Base-by-base conservation (phyloP, 2,329 filamentous ascomycete genomes). In the Colletotrichum sidae region DNA sequence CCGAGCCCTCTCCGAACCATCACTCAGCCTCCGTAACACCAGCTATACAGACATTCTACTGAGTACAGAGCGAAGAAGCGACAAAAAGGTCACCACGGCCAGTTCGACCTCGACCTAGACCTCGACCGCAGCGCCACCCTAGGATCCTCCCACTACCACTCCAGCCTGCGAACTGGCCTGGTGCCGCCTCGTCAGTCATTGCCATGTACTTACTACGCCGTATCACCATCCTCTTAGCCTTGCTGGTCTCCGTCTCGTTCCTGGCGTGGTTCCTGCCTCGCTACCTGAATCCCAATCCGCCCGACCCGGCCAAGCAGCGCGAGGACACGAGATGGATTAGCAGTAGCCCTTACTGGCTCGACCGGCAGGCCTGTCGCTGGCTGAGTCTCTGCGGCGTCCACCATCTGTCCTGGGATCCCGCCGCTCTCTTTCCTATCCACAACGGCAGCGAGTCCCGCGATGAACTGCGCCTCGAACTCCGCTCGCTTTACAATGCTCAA, bases 321-420 rank as follows among this genome's bases (percentile, higher is more conserved):
- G 87, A 89, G 69, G 90, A 93, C 74, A 79, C 80, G 63, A 80
- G 78, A 69, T 95, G 92, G 92, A 87, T 94, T 52, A 82, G 86
- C 50, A 90, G 86, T 15, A 92, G 91, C 12, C 88, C 88, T 42
- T 90, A 89, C 72, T 94, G 90, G 86, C 76, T 90, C 65, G 92
- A 94, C 76, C 85, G 91, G 38, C 93, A 93, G 73, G 82, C 88
- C 8, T 97, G 94, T 75, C 87, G 88, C 50, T 96, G 91, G 90
- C 79, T 97, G 46, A 86, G 91, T 39, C 76, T 96, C 35, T 97
- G 94, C 74, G 93, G 93, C 33, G 76, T 92, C n/a, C 83, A 90
- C 55, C 92, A 96, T 74, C 80, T 94, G 69, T 83, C 86, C 57
- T 86, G 81, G 49, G 88, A 90, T 72, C 84, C 86, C 25, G 89